These are phyloP conservation scores for Incumbomyces delicatus DNA, from an alignment of 2,329 filamentous ascomycete species.

Conservation along the genomic window DNA sequence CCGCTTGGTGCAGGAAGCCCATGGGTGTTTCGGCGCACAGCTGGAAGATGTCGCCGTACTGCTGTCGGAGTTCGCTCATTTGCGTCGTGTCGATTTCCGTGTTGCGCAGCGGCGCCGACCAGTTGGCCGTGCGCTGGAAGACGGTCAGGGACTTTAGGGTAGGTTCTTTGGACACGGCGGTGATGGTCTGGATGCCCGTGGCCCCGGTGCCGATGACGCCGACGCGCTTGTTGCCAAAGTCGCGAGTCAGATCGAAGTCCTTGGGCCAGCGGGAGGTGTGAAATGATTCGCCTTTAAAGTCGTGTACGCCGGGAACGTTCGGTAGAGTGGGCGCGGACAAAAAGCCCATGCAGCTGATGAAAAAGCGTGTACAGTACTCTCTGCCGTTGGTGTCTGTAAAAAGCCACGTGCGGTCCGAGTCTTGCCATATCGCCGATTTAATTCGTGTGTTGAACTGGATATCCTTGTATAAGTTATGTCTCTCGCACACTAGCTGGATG, in stretches of 20 bases:
- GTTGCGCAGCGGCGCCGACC: constrained; percentile 20
- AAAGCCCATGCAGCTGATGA: constrained; percentile 13
- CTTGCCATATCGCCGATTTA: constrained; percentile 11
- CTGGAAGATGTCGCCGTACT: constrained; percentile 8
- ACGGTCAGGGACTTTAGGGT: constrained; percentile 28
- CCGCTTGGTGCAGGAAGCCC: constrained; percentile 8
- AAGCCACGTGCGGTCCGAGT: constrained; percentile 7
- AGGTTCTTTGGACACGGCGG: constrained; percentile 29
- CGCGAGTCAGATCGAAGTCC: constrained; percentile 5
- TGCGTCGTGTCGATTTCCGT: constrained; percentile 2
- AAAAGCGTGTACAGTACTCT: constrained; percentile 10
- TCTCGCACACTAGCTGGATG: constrained; percentile 31
- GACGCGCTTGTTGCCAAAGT: constrained; percentile 28
- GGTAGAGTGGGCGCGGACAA: constrained; percentile 18
- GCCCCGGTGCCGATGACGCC: constrained; percentile 38
- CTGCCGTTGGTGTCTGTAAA: constrained; percentile 9
- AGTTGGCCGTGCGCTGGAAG: constrained; percentile 34
- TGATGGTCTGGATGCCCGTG: constrained; percentile 33
- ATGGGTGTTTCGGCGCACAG: constrained; percentile 4
- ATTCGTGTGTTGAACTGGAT: constrained; percentile 24
- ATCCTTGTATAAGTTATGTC: constrained; percentile 29
- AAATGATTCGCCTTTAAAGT: constrained; percentile 19
- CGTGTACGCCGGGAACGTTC: constrained; percentile 18
- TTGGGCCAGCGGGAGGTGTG: constrained; percentile 23
- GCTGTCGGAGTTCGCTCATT: constrained; percentile 3